Base-by-base conservation (phyloP, 306 rosid genomes). In the Casuarina cunninghamiana region DNA sequence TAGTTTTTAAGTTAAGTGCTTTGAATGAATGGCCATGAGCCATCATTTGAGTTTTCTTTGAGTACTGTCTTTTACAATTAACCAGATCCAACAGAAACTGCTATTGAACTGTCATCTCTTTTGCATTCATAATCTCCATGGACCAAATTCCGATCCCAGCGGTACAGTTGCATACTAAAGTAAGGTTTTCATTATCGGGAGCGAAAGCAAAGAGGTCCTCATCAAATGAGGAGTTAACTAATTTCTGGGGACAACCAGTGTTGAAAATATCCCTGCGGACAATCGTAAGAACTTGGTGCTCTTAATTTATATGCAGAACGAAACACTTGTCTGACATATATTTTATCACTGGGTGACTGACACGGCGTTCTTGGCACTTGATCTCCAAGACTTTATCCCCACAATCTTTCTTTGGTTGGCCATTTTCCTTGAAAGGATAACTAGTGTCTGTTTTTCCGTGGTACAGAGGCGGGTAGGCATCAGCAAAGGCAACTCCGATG, bases 251-350 rank as follows among this genome's bases (percentile, higher is more conserved):
- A 54, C 51, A 54, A 73, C 61, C 76, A 26, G 32, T 26, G 39
- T 73, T 66, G 41, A 73, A 19, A 19, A 73, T 39, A 54, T 73
- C 65, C 43, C 3, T 37, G 21, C 38, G 38, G 12, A 73, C 66
- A 38, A 54, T 41, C 6, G 53, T 73, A 7, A 54, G 10, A 55
- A 26, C 55, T 54, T 19, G 49, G 21, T 38, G 38, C 21, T 37
- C 13, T 17, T 9, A 10, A 10, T 60, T 54, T 15, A 73, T 51
- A 11, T 10, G 19, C 42, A 54, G 54, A n/a, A 73, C 3, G 41
- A 6, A 1, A 53, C 8, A 19, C 2, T 54, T 53, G 53, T 26
- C 21, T 17, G 10, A 53, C 38, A 8, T 12, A 73, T n/a, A 53
- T 17, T 54, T 39, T 53, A 73, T 15, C 11, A 37, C 50, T 38